Evolutionary conservation across 352 stramenopile genomes (phyloP), one percentile per base, ranked within the genome.

Genomic region (Pythium plurisporium): DNA sequence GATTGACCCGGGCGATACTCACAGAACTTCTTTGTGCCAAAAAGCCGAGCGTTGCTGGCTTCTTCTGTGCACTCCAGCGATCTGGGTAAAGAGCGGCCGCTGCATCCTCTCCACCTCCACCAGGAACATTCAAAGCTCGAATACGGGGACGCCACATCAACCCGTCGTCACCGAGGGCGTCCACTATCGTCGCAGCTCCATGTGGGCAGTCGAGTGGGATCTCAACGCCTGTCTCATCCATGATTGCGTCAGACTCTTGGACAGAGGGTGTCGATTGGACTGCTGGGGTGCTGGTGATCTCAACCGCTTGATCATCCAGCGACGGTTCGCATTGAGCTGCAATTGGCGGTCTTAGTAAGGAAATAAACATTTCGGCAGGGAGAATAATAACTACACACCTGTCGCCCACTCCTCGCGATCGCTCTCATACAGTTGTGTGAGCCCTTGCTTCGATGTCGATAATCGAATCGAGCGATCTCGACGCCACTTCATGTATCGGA

Each of bases 401-500:
- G 51, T 17, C 59, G 44, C 40, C 75, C 73, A 82, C 10, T 46
- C 6, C 8, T 47, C 25, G 15, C 55, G 42, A 12, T 87, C 74
- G 6, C 56, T 27, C 23, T 40, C 56, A 14, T 69, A 55, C 17
- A 80, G 44, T 33, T 58, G n/a, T 38, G 46, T 30, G 22, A 87
- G 59, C 43, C 79, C 51, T 20, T 57, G 30, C 22, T 69, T 72
- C 27, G 74, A 64, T 5, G 52, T 53, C 23, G 74, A 61, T 52
- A 83, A 68, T 2, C 77, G 70, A 29, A 76, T 22, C 37, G 73
- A 72, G 49, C 74, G 72, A 66, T 76, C 47, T 33, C 73, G 67
- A 20, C 74, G 72, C 77, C 77, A 87, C 20, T 68, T 79, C 62
- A 83, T 82, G 48, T 85, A 85, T 15, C 68, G 59, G 53, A 76